Percentiles rank a stretch among this genome's conserved stretches.
Evolutionary conservation across 352 stramenopile genomes (phyloP).

Genomic region (Phytopythium helicoides): DNA sequence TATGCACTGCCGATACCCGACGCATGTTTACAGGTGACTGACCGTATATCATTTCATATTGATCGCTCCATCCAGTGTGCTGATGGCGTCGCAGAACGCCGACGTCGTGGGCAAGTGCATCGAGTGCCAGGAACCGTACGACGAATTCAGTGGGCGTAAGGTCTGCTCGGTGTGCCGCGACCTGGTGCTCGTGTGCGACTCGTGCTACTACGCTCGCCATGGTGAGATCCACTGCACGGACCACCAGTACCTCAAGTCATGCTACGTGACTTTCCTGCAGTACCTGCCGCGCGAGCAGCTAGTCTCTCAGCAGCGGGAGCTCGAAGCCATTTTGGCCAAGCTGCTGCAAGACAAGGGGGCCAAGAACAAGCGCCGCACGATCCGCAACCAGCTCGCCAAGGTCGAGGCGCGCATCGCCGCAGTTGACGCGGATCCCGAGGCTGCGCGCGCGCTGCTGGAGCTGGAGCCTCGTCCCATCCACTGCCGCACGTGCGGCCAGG

Average conservation of each 20-base stretch:
- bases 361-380: constrained; percentile 69
- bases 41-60: background rate
- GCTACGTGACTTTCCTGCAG: constrained; percentile 70
- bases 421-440: constrained; percentile 37
- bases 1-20: background rate
- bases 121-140: constrained; percentile 47
- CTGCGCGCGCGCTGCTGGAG: constrained; percentile 24
- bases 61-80: constrained; percentile 37
- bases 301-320: constrained; percentile 33
- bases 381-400: constrained; percentile 71
- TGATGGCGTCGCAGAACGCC: constrained; percentile 51
- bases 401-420: constrained; percentile 41
- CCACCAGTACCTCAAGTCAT: constrained; percentile 71
- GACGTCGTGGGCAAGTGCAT: constrained; percentile 75
- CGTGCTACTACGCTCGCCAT: constrained; percentile 52
- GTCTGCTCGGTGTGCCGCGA: constrained; percentile 75
- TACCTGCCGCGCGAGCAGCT: constrained; percentile 50
- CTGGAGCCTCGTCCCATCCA: constrained; percentile 48
- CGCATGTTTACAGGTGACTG: too few species aligned
- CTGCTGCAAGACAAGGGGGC: constrained; percentile 54
- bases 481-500: constrained; percentile 58
- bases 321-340: constrained; percentile 49
- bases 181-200: constrained; percentile 64
- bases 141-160: constrained; percentile 67
- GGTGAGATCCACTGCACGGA: constrained; percentile 73